Evolutionary conservation across 352 stramenopile species (phyloP), one percentile per base, ranked within the genome.

Genomic region (Thraustochytrium sp.): DNA sequence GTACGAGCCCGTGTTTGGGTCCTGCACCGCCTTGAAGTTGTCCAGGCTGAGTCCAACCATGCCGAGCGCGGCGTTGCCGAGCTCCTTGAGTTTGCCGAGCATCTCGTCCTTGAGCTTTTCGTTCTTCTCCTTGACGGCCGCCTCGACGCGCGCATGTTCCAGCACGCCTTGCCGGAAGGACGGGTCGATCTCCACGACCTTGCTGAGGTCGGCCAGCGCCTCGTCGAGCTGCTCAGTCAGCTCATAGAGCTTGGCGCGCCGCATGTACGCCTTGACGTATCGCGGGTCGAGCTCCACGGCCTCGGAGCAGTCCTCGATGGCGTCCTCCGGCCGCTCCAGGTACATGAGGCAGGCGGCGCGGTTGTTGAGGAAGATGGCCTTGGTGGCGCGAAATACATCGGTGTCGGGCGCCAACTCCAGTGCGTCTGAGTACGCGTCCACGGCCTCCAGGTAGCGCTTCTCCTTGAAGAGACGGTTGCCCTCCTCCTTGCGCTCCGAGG

Each of bases 21-120:
- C 96, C 90, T 99, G 92, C 11, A 98, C 92, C 84, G 98, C 94
- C 87, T 99, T 92, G 87, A 99, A 99, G 88, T 99, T 99, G 90
- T 99, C 96, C 31, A 98, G 93, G 87, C 94, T 98, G 84, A 99
- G 90, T 42, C 97, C 97, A 89, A 99, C 99, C 86, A 99, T 98
- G 78, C 96, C 94, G 26, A 99, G 88, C 61, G 99, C 92, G 65
- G 91, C 96, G 89, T 99, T 99, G 34, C 97, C 97, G 76, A 99
- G 94, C 68, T 98, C 97, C 88, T 99, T 99, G 73, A 99, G 92
- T 87, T 97, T 96, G 26, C 88, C 95, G 82, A 98, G 87, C 87
- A 97, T 98, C 88, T 98, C 95, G 36, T 94, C 93, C 89, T 99
- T 99, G 87, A 99, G 92, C 88, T 99, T 97, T 86, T 99, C 96